Base-by-base conservation (phyloP, 345 rosid species). In the Pseudoturritis turrita region DNA sequence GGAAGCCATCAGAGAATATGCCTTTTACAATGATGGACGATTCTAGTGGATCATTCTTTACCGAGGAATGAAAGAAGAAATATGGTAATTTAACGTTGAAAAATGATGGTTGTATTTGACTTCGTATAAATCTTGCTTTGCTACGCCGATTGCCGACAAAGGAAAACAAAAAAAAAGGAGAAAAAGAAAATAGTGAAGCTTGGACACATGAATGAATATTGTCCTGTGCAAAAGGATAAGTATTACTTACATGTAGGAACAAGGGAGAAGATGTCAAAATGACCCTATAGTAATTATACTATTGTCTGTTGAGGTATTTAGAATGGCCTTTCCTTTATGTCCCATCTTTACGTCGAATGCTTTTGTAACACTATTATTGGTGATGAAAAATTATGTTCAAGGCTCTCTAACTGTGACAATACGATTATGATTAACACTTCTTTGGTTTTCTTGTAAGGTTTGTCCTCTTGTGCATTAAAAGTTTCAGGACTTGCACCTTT, bases 1-100 rank as follows among this genome's bases (percentile, higher is more conserved):
- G 97, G 97, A 90, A 90, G 61, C 97, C 95, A 10, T 84, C 92
- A 9, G 97, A 90, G 73, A 85, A 86, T 77, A 90, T 88, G 88
- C 89, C 88, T 43, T 87, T 83, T 33, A 76, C 83, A 25, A 82
- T 85, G 49, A 78, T 82, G 87, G 89, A 87, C 49, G 87, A 82
- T 60, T 83, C 88, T 28, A 86, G 81, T 35, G 88, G 86, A 18
- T 85, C 86, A 51, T 86, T 88, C 75, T 85, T 80, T 71, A 72
- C 79, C 13, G 92, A 86, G 65, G 91, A 85, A 55, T 86, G 81
- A 33, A 33, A 83, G 0, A 25, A 23, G 0, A 25, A 23, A 35
- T 36, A 65, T n/a, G 44, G 26, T 73, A 33, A 65, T 57, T 46
- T 47, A 39, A 73, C 31, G 57, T 37, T 65, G 19, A 43, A 57